Base-by-base conservation (phyloP, 2,329 filamentous ascomycete species). In the Rachicladosporium sp. region DNA sequence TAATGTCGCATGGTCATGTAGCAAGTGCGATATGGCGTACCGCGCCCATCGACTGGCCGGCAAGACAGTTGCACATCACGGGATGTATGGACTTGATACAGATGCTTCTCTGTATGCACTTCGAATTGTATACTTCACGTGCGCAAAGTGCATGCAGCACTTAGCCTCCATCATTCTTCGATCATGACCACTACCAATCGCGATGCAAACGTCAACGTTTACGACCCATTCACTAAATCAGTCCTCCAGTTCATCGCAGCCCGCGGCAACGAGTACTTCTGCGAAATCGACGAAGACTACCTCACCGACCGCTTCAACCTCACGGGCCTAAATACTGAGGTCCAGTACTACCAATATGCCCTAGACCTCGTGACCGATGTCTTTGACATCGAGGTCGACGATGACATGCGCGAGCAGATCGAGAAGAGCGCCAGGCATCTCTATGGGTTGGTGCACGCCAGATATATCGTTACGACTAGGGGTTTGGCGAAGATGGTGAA, bases 211-310 rank as follows among this genome's bases (percentile, higher is more conserved):
- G 10, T 12, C 11, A 33, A 4, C 13, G 31, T 33, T 8, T 27
- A 27, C 23, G 23, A 27, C 23, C 23, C 11, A 13, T 27, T 34
- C 10, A 37, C 49, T 48, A 37, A 49, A 27, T 27, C 40, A n/a
- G 3, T 23, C n/a, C 4, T 27, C 4, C 58, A 98, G 91, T 98
- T 98, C 63, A 95, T 96, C 55, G 95, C 89, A 4, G 94, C 88
- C 4, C 78, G 91, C 41, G 91, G 91, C 49, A 96, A 98, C 65
- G 91, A 98, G 62, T 98, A 98, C 66, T 98, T 96, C 57, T 98
- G 91, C 74, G 91, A 98, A 61, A 96, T 98, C 55, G 91, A 98
- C 64, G 91, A 98, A 62, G 91, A 98, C 56, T 98, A 98, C 64
- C 74, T 98, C 35, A 96, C 88, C 37, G 91, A 98, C 62, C 80